phyloP scores from a whole-genome alignment of 768 basidiomycete genomes.

The Agaricus blazei region DNA sequence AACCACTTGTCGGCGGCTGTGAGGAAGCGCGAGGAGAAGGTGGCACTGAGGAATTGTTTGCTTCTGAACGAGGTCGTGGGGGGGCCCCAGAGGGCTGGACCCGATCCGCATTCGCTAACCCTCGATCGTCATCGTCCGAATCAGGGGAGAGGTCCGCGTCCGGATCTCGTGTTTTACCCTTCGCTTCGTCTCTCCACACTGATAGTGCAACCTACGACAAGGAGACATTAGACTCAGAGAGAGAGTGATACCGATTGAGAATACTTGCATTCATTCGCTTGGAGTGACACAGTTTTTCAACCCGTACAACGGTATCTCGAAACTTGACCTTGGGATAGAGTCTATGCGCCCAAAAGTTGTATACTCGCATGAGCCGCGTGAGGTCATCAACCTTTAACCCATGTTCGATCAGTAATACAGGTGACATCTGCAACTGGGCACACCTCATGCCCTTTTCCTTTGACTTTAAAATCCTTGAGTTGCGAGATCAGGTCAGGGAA shows the following conservation, averaged over 20 bases:
- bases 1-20: conserved; percentile 17
- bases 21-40: conserved; percentile 17
- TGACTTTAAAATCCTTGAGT: conserved; percentile 71
- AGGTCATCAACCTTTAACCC: conserved; percentile 70
- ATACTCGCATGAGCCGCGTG: conserved; percentile 70
- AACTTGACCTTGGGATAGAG: conserved; percentile 90
- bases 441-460: conserved; percentile 94
- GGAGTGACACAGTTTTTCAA: conserved; percentile 87
- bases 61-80: neutral
- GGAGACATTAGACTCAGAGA: neutral
- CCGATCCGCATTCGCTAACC: conserved; percentile 9
- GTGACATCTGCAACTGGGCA: conserved; percentile 5
- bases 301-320: conserved; percentile 74
- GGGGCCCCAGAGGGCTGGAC: neutral
- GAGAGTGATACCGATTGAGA: neutral
- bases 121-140: conserved; percentile 15
- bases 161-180: conserved; percentile 22
- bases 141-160: conserved; percentile 12
- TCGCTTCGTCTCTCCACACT: conserved; percentile 74
- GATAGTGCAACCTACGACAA: conserved; percentile 54
- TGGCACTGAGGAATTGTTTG: conserved; percentile 1
- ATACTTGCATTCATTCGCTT: conserved; percentile 75
- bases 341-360: conserved; percentile 93
- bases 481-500: conserved; percentile 77
- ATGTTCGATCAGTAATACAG: neutral